A percentile compares a stretch with the other conserved stretches of the same genome.
phyloP scores from a whole-genome alignment of 2,329 filamentous ascomycete genomes.

The Epichloe typhina region DNA sequence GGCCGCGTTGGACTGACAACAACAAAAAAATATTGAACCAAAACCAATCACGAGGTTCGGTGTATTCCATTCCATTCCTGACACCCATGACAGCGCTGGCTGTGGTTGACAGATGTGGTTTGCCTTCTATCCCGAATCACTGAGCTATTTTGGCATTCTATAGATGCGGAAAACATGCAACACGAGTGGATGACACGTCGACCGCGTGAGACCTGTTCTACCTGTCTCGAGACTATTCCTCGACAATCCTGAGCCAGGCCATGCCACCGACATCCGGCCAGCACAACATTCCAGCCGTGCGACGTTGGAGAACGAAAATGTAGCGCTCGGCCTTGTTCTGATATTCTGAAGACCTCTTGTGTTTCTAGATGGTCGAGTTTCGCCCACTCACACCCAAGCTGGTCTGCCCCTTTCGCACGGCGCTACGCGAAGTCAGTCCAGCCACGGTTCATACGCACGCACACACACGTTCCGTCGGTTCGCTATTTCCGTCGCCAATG shows the following conservation, averaged over 20 bases:
- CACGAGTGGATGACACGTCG: neutral
- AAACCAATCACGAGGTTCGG: too few species aligned
- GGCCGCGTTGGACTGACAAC: neutral
- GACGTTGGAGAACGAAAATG: neutral
- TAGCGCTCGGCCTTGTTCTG: neutral
- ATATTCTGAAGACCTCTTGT: neutral
- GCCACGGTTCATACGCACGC: too few species aligned
- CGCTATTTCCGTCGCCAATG: too few species aligned
- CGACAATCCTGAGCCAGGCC: neutral
- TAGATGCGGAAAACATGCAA: neutral
- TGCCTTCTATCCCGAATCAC: neutral
- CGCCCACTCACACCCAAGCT: neutral
- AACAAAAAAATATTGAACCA: too few species aligned
- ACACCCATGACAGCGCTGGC: too few species aligned
- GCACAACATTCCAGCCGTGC: neutral
- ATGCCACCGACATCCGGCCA: neutral
- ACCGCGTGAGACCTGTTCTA: neutral
- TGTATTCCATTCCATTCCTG: too few species aligned
- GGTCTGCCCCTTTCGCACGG: neutral
- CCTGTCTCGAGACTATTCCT: neutral
- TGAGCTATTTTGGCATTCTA: neutral
- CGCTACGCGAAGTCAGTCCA: neutral
- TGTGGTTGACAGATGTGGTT: neutral
- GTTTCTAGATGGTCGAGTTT: neutral
- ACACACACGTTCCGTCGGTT: too few species aligned